These are phyloP conservation scores for Lactifluus rugatus DNA, from an alignment of 768 basidiomycete species.

Conservation along the genomic window DNA sequence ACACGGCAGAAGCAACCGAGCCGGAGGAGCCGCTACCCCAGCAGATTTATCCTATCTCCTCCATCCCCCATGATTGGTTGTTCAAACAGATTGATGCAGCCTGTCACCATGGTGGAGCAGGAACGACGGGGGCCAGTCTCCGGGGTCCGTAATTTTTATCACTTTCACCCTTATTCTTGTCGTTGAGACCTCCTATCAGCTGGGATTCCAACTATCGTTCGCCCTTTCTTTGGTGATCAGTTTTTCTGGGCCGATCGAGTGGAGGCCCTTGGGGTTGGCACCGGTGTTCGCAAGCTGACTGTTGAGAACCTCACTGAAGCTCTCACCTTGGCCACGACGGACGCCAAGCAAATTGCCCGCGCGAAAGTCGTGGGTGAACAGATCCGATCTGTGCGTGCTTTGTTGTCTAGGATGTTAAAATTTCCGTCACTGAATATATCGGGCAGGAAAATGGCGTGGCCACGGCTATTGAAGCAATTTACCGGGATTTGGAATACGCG, in stretches of 20 bases:
- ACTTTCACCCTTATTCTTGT: background rate
- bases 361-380: constrained; percentile 79
- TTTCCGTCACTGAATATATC: background rate
- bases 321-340: constrained; percentile 71
- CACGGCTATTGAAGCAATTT: constrained; percentile 90
- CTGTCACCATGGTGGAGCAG: constrained; percentile 96
- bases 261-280: constrained; percentile 90
- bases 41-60: constrained; percentile 75
- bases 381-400: constrained; percentile 60
- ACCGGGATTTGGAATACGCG: constrained; percentile 93
- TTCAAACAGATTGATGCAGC: constrained; percentile 92
- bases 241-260: constrained; percentile 98
- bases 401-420: too few relatives aligned
- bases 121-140: constrained; percentile 90
- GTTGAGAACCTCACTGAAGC: constrained; percentile 71
- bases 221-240: constrained; percentile 97
- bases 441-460: constrained; percentile 86
- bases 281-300: constrained; percentile 80
- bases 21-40: constrained; percentile 61
- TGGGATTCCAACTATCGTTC: constrained; percentile 91
- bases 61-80: constrained; percentile 93
- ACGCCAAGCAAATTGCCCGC: constrained; percentile 79
- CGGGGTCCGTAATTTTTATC: constrained; percentile 47
- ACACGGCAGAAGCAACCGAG: constrained; percentile 43
- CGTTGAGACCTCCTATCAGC: constrained; percentile 34